These are phyloP conservation scores for Flaveria trinervia DNA, from an alignment of 129 eudicot genomes.

Conservation along the genomic window DNA sequence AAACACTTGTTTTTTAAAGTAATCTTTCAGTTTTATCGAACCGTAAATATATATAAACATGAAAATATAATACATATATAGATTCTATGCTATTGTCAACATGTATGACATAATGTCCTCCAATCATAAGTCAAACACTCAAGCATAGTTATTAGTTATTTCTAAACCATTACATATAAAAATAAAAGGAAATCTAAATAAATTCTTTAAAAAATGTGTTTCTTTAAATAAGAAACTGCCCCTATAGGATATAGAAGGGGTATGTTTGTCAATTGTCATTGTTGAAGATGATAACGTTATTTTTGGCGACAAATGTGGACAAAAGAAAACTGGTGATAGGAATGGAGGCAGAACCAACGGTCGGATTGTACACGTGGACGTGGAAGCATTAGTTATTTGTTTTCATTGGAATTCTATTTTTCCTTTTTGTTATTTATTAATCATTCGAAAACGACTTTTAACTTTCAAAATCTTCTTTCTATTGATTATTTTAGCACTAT, in stretches of 20 bases:
- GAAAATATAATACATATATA: too few relatives aligned
- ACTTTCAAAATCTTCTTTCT: too few relatives aligned
- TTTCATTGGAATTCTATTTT: not conserved
- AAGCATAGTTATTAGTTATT: too few relatives aligned
- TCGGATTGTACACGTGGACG: constrained; percentile 16
- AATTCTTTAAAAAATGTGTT: not conserved
- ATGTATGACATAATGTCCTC: too few relatives aligned
- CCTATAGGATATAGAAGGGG: not conserved
- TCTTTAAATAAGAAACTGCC: not conserved
- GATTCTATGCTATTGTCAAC: too few relatives aligned
- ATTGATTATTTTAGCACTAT: too few relatives aligned
- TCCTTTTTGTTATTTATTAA: not conserved
- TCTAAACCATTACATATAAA: too few relatives aligned
- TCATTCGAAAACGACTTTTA: constrained; percentile 5
- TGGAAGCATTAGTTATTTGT: not conserved
- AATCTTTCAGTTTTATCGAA: too few relatives aligned
- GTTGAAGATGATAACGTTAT: constrained; percentile 4
- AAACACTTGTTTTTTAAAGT: too few relatives aligned
- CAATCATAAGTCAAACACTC: too few relatives aligned
- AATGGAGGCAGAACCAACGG: constrained; percentile 23
- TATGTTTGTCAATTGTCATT: constrained; percentile 1
- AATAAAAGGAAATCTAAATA: too few relatives aligned
- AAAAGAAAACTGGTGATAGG: not conserved
- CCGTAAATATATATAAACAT: too few relatives aligned
- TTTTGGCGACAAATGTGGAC: not conserved